Evolutionary conservation across 140 eudicot genomes (phyloP).

Genomic region (Oenanthe javanica): DNA sequence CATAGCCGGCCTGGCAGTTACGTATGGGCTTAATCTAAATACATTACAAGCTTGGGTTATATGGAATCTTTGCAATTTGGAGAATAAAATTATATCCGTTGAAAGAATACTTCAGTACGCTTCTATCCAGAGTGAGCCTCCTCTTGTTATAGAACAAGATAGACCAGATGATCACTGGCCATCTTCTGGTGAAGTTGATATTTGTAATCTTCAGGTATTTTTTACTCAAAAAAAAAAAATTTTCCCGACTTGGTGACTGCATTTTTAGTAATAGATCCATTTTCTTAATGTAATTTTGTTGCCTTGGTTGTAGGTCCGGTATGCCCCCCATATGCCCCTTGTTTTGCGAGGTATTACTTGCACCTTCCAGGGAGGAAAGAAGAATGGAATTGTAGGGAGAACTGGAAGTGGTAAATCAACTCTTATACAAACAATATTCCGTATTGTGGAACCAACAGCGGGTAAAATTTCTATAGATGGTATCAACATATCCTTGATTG

Average conservation of each 20-base stretch:
- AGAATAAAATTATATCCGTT: conserved; percentile 72
- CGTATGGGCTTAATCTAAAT: conserved; percentile 78
- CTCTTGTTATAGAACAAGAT: conserved; percentile 58
- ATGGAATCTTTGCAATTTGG: conserved; percentile 60
- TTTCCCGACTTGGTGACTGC: not conserved
- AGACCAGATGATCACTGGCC: conserved; percentile 71
- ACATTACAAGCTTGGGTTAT: conserved; percentile 49
- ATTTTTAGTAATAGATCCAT: not conserved
- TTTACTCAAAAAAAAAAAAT: not conserved
- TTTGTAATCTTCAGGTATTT: conserved; percentile 59
- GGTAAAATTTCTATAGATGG: conserved; percentile 73
- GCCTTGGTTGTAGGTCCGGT: conserved; percentile 52
- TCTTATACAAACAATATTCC: conserved; percentile 81
- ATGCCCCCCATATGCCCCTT: conserved; percentile 90
- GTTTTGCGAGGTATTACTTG: conserved; percentile 77
- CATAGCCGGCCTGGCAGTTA: conserved; percentile 77
- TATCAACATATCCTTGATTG: conserved; percentile 56
- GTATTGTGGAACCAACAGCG: conserved; percentile 69
- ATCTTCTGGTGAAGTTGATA: conserved; percentile 55
- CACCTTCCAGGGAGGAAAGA: conserved; percentile 75
- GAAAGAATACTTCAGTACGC: conserved; percentile 88
- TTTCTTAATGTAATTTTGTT: conserved; percentile 1
- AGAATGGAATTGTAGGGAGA: conserved; percentile 82
- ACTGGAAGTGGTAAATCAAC: conserved; percentile 93
- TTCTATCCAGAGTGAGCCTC: conserved; percentile 61